These are phyloP conservation scores for Filosporella fistucella DNA, from an alignment of 495 filamentous ascomycete genomes.

Conservation along the genomic window DNA sequence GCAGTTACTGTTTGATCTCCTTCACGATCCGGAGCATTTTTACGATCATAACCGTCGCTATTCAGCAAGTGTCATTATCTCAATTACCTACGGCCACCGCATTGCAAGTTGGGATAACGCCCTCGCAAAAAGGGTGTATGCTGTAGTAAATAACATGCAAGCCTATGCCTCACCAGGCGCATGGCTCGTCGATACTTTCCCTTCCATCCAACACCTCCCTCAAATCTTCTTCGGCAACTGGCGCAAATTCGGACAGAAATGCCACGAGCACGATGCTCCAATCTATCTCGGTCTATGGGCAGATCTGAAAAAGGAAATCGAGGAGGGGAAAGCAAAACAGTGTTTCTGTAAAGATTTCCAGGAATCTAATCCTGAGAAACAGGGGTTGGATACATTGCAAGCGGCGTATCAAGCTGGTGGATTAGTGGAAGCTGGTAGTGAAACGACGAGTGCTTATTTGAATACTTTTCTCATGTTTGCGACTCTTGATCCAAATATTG, in stretches of 20 bases:
- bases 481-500: conserved; percentile 41
- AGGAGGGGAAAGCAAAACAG: conserved; percentile 19
- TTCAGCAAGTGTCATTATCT: conserved; percentile 27
- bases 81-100: conserved; percentile 26
- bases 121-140: conserved; percentile 15
- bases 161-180: conserved; percentile 14
- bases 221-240: conserved; percentile 15
- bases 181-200: conserved; percentile 25
- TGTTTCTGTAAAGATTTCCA: conserved; percentile 25
- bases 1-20: conserved; percentile 29
- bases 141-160: conserved; percentile 16
- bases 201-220: conserved; percentile 18
- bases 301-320: conserved; percentile 25
- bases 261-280: conserved; percentile 15
- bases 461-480: conserved; percentile 36
- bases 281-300: conserved; percentile 23
- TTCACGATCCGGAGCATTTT: conserved; percentile 22
- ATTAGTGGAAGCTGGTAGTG: conserved; percentile 35
- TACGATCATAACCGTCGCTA: conserved; percentile 31
- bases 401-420: conserved; percentile 32
- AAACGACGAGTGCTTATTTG: conserved; percentile 32
- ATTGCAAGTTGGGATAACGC: conserved; percentile 22
- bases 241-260: conserved; percentile 10
- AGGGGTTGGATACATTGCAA: conserved; percentile 19
- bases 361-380: conserved; percentile 16